Evolutionary conservation across 192 early-diverging fungal species (phyloP).

Genomic region (Phlyctochytrium planicorne): DNA sequence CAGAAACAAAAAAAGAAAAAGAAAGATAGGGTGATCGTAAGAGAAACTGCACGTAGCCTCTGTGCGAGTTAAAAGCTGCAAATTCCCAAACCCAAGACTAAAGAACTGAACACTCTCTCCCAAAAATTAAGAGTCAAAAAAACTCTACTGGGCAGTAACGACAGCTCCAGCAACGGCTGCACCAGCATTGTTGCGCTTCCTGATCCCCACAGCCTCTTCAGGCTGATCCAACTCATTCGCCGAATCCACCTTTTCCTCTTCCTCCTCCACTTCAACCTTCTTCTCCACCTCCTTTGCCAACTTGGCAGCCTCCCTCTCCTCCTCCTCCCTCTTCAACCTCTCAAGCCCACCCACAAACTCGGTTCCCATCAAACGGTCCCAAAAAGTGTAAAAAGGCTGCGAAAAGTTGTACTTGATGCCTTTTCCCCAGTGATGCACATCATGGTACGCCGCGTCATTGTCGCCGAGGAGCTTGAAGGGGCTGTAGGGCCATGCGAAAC

Average conservation of each 20-base stretch:
- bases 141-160: too few species aligned
- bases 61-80: too few species aligned
- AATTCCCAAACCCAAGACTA: too few species aligned
- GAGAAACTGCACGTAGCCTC: too few species aligned
- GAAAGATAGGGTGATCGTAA: too few species aligned
- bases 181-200: neutral
- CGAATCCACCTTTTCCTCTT: neutral
- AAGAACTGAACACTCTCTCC: too few species aligned
- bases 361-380: slow-evolving; percentile 75
- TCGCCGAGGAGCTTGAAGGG: slow-evolving; percentile 65
- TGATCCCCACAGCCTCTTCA: too few species aligned
- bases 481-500: slow-evolving; percentile 74
- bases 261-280: neutral
- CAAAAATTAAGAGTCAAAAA: too few species aligned
- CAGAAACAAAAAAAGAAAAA: too few species aligned
- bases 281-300: neutral
- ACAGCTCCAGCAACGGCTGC: too few species aligned
- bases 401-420: slow-evolving; percentile 56
- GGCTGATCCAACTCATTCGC: neutral
- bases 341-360: slow-evolving; percentile 43
- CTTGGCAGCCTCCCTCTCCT: neutral
- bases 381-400: slow-evolving; percentile 78
- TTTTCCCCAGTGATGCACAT: slow-evolving; percentile 49
- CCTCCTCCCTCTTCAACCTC: slow-evolving; percentile 12
- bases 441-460: slow-evolving; percentile 77